Percentiles rank a stretch among this genome's conserved stretches.
These are phyloP conservation scores for Verruconis gallopava DNA, from an alignment of 2,329 filamentous ascomycete species.

Conservation along the genomic window DNA sequence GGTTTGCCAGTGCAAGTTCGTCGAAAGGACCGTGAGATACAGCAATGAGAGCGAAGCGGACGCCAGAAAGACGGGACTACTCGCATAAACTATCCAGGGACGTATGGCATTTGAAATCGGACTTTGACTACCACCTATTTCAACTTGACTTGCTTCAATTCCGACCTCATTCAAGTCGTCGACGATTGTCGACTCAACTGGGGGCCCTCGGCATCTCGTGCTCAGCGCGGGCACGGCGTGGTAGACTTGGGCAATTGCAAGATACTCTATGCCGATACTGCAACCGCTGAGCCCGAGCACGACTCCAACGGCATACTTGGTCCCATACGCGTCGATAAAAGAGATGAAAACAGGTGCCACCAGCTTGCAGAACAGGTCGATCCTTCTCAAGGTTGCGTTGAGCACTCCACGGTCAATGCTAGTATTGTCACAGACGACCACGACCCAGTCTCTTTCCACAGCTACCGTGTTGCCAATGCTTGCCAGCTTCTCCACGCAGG, in stretches of 20 bases:
- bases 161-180: background rate
- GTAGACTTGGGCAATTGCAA: conserved; percentile 32
- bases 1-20: conserved; percentile 51
- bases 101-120: conserved; percentile 15
- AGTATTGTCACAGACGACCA: conserved; percentile 2
- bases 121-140: background rate
- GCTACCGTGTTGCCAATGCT: conserved; percentile 53
- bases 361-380: conserved; percentile 47
- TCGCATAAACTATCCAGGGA: conserved; percentile 33
- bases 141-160: no score
- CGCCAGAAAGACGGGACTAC: conserved; percentile 44
- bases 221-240: conserved; percentile 19
- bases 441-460: conserved; percentile 47
- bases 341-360: conserved; percentile 40
- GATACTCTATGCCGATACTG: conserved; percentile 40
- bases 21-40: conserved; percentile 49
- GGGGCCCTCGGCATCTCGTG: background rate
- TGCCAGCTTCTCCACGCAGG: conserved; percentile 56
- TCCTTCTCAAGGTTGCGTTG: conserved; percentile 47
- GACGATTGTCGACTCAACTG: no score
- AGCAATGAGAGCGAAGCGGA: conserved; percentile 47
- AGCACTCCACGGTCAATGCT: conserved; percentile 25
- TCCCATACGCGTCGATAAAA: conserved; percentile 32
- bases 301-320: conserved; percentile 34
- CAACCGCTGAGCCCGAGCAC: conserved; percentile 37